A percentile compares a stretch with the other conserved stretches of the same genome.
These are phyloP conservation scores for Microascus cirrosus DNA, from an alignment of 2,329 filamentous ascomycete species.

Conservation along the genomic window DNA sequence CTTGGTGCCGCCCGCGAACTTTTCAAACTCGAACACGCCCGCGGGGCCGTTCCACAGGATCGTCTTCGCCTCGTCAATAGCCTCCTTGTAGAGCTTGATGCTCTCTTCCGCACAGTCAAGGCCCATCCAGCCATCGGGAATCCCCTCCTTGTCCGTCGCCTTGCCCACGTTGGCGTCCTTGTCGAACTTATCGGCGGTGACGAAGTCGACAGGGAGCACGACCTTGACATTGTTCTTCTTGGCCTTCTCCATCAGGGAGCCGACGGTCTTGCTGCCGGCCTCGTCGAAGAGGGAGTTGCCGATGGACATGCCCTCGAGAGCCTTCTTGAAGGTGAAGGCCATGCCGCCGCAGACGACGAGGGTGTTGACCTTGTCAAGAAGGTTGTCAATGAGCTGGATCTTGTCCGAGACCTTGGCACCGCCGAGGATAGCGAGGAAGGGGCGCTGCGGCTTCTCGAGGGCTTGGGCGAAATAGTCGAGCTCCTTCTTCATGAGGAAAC, in stretches of 20 bases:
- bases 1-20: slow-evolving; percentile 89
- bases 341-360: slow-evolving; percentile 95
- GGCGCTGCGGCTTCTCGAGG: slow-evolving; percentile 82
- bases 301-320: slow-evolving; percentile 81
- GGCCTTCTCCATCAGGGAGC: slow-evolving; percentile 82
- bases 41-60: slow-evolving; percentile 98
- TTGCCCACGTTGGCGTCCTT: slow-evolving; percentile 70
- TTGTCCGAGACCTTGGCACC: slow-evolving; percentile 99
- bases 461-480: slow-evolving; percentile 98
- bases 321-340: slow-evolving; percentile 99
- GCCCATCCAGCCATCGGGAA: slow-evolving; percentile 96
- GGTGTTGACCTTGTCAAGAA: slow-evolving; percentile 95
- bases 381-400: slow-evolving; percentile 98
- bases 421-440: slow-evolving; percentile 96
- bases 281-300: slow-evolving; percentile 90
- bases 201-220: slow-evolving; percentile 86
- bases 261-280: slow-evolving; percentile 84
- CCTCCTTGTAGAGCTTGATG: slow-evolving; percentile 75
- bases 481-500: slow-evolving; percentile 99
- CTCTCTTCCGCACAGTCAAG: slow-evolving; percentile 89
- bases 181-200: slow-evolving; percentile 91
- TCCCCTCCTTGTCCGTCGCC: slow-evolving; percentile 73
- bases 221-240: slow-evolving; percentile 94
- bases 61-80: slow-evolving; percentile 81
- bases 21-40: slow-evolving; percentile 94